Percentiles rank a stretch among this genome's conserved stretches.
Conservation (phyloP, 257 asterid species). For the Gynochthodes officinalis region DNA sequence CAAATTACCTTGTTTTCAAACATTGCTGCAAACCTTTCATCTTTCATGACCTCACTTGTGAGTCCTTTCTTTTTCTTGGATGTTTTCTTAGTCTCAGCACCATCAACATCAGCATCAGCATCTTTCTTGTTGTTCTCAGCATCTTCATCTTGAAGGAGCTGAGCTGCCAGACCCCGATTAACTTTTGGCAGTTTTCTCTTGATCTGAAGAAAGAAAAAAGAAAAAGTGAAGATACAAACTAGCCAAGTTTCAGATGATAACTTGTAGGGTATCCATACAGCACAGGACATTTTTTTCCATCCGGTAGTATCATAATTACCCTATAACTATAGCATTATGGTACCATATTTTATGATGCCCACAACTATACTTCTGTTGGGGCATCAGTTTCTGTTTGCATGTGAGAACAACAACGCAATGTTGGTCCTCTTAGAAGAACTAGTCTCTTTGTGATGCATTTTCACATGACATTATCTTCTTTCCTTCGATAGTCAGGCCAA, state of each 20-base stretch:
- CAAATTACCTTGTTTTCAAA: slow-evolving; percentile 58
- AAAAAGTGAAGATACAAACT: background rate
- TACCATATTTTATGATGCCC: background rate
- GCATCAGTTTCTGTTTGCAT: background rate
- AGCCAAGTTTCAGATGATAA: background rate
- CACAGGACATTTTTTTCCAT: background rate
- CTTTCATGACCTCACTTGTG: slow-evolving; percentile 59
- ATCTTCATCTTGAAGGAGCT: slow-evolving; percentile 64
- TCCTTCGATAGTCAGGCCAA: background rate
- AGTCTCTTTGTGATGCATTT: too few relatives aligned
- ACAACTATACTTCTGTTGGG: background rate
- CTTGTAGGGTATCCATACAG: background rate
- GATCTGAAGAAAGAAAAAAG: slow-evolving; percentile 39
- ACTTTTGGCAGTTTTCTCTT: slow-evolving; percentile 78
- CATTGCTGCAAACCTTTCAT: slow-evolving; percentile 62
- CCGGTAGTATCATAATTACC: too few relatives aligned
- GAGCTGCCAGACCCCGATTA: slow-evolving; percentile 52
- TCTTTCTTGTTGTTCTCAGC: slow-evolving; percentile 47
- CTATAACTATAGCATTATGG: too few relatives aligned
- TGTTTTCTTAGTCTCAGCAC: slow-evolving; percentile 49
- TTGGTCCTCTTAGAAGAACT: too few relatives aligned
- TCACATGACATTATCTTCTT: background rate
- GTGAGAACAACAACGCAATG: too few relatives aligned
- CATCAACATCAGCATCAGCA: too few relatives aligned
- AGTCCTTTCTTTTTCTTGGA: slow-evolving; percentile 81